phyloP scores from a whole-genome alignment of 306 rosid species.

The Casuarina equisetifolia region DNA sequence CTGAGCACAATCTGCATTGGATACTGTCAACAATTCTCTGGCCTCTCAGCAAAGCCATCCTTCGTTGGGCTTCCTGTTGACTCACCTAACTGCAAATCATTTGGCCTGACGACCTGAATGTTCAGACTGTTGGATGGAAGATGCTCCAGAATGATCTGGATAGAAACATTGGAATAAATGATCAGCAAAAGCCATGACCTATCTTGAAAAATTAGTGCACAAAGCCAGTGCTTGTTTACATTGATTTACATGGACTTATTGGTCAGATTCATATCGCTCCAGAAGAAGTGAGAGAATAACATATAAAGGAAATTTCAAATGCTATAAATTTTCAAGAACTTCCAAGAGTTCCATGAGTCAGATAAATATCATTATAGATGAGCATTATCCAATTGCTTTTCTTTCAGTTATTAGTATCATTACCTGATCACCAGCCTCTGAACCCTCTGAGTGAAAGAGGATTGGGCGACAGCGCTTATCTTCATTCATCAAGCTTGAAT shows the following conservation, averaged over 20 bases:
- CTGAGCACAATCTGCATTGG: constrained; percentile 28
- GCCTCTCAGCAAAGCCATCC: constrained; percentile 34
- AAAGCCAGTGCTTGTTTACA: neutral
- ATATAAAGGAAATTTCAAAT: neutral
- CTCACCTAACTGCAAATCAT: constrained; percentile 38
- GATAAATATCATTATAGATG: neutral
- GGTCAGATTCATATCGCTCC: neutral
- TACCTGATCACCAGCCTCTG: constrained; percentile 83
- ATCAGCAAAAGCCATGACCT: constrained; percentile 1
- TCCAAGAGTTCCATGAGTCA: constrained; percentile 3
- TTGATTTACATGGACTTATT: neutral
- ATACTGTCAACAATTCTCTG: constrained; percentile 38
- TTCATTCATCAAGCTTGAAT: constrained; percentile 98
- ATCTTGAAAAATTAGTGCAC: neutral
- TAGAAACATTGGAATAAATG: constrained; percentile 8
- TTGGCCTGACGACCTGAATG: constrained; percentile 39
- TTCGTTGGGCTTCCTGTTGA: constrained; percentile 36
- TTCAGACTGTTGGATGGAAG: constrained; percentile 58
- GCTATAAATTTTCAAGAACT: neutral
- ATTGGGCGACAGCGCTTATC: constrained; percentile 98
- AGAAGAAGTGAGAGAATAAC: neutral
- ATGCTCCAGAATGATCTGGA: constrained; percentile 64
- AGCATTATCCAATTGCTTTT: neutral
- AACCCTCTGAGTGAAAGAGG: constrained; percentile 86
- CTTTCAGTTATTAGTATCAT: neutral